Evolutionary conservation across 371 early-diverging fungal genomes (phyloP), one percentile per base, ranked within the genome.

Genomic region (Lichtheimia hyalospora): DNA sequence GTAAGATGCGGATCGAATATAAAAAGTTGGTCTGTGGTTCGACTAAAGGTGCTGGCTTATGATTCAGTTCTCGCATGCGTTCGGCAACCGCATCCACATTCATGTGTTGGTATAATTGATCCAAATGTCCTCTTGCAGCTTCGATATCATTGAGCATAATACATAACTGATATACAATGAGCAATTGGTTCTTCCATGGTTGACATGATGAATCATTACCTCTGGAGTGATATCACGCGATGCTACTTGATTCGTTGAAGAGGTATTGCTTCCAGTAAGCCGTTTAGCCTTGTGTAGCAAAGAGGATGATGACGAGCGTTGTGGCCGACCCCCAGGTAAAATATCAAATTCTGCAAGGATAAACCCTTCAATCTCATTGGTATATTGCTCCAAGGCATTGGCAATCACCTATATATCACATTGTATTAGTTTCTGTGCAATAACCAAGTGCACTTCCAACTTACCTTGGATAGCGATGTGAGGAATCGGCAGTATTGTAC

Each of bases 121-220:
- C 84, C 25, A 88, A 60, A 27, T 84, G 77, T 16, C 75, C 64
- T 34, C 84, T 75, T 14, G 84, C 87, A 5, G 82, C 86, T 63
- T 86, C 88, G 41, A 88, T 84, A 52, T 88, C 82, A 62, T 88
- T 88, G 54, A 89, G 68, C 57, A 82, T 71, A 21, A 87, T 78
- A 54, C 89, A 89, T 55, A 84, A 75, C 74, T 83, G 15, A 46
- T 18, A 16, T 0, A 46, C 2, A 18, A n/a, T 44, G 18, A 18
- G 44, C 7, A 14, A 7, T 6, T 34, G 5, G 34, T 8, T 34
- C 3, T 12, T 46, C 46, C 16, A 1, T 34, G 28, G 10, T 34
- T 5, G 8, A 34, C 2, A 34, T 8, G 10, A 8, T 0, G 5
- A 14, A n/a, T 46, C 14, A 3, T 42, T 73, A 83, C 85, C 80